These are phyloP conservation scores for Uncinocarpus reesii DNA, from an alignment of 2,329 filamentous ascomycete genomes.

Conservation along the genomic window DNA sequence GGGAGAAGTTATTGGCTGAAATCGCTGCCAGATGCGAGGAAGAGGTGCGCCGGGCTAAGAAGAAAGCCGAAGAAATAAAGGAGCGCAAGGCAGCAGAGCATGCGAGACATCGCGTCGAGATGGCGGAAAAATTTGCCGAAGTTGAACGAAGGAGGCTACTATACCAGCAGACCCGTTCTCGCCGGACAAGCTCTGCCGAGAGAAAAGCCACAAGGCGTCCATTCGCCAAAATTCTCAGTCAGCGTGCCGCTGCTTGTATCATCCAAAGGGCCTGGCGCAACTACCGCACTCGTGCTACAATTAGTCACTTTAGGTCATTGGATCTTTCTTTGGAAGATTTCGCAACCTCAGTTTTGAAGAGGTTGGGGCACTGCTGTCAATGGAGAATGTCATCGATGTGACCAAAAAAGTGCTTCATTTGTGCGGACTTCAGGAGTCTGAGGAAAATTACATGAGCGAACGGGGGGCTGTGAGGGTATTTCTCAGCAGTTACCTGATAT, in stretches of 20 bases:
- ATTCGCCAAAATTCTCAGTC: conserved; percentile 33
- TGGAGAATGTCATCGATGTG: conserved; percentile 42
- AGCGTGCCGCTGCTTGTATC: conserved; percentile 44
- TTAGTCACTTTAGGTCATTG: conserved; percentile 43
- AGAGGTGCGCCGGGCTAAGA: conserved; percentile 55
- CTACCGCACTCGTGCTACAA: conserved; percentile 39
- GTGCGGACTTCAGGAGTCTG: conserved; percentile 45
- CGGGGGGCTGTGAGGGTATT: conserved; percentile 50
- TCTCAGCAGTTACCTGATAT: conserved; percentile 52
- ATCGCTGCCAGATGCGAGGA: conserved; percentile 56
- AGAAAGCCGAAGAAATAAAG: conserved; percentile 56
- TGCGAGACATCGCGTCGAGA: conserved; percentile 48
- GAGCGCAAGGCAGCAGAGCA: conserved; percentile 55
- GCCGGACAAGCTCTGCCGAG: conserved; percentile 37
- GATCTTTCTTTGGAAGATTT: conserved; percentile 46
- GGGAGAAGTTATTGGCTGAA: conserved; percentile 54
- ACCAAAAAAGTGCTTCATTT: conserved; percentile 48
- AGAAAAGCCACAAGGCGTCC: conserved; percentile 29
- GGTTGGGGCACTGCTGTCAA: conserved; percentile 46
- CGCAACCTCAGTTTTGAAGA: conserved; percentile 49
- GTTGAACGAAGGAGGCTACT: conserved; percentile 47
- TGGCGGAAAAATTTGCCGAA: conserved; percentile 56
- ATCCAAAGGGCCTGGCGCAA: conserved; percentile 51
- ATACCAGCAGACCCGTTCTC: conserved; percentile 41
- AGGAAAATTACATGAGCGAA: conserved; percentile 39